phyloP scores from a whole-genome alignment of 805 yeast species.

The Candida argentea region DNA sequence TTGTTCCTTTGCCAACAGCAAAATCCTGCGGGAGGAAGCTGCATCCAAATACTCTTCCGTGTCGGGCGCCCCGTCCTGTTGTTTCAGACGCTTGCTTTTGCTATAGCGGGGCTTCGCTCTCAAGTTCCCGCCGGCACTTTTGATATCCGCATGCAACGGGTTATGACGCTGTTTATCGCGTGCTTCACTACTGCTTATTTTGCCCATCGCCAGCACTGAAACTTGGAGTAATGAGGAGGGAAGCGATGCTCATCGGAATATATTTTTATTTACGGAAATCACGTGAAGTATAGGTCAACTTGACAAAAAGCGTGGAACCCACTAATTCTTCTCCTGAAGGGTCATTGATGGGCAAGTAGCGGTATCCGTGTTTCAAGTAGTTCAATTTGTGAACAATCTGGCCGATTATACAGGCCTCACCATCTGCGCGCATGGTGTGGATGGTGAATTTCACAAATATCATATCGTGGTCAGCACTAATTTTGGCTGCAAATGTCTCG shows the following conservation, averaged over 20 bases:
- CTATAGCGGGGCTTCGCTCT: conserved; percentile 31
- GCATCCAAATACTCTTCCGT: conserved; percentile 72
- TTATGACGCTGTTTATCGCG: conserved; percentile 63
- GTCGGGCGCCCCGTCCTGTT: conserved; percentile 35
- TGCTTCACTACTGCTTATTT: conserved; percentile 39
- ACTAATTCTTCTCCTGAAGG: conserved; percentile 66
- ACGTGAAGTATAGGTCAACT: conserved; percentile 8
- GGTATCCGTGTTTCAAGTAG: conserved; percentile 66
- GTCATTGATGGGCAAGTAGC: conserved; percentile 74
- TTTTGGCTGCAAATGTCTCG: conserved; percentile 34
- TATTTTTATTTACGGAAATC: conserved; percentile 1
- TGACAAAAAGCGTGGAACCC: conserved; percentile 41
- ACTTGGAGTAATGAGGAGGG: no score
- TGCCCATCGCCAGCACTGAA: no score
- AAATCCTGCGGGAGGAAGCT: conserved; percentile 68
- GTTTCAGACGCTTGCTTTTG: conserved; percentile 14
- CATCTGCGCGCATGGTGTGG: conserved; percentile 8
- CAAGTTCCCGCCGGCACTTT: conserved; percentile 65
- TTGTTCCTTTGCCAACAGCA: conserved; percentile 85
- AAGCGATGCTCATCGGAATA: conserved; percentile 1
- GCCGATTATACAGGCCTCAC: conserved; percentile 35
- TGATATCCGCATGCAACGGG: conserved; percentile 70
- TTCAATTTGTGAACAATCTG: conserved; percentile 48
- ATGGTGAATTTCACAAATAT: conserved; percentile 43
- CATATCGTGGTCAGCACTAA: conserved; percentile 31